Evolutionary conservation across 2,329 filamentous ascomycete genomes (phyloP).

Genomic region (Fonsecaea pugnacius): DNA sequence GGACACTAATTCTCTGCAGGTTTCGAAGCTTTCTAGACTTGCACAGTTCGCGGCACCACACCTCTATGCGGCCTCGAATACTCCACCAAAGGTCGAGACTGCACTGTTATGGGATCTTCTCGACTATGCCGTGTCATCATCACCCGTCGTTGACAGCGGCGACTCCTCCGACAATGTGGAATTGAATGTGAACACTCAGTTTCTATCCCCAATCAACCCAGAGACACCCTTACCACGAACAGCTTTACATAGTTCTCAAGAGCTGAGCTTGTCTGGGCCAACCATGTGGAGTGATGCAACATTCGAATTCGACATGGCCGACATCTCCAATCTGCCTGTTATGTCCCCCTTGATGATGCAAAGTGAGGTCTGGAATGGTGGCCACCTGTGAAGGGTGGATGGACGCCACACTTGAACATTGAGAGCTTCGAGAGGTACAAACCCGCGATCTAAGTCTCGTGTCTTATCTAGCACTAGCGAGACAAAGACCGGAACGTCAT

Average conservation of each 20-base stretch:
- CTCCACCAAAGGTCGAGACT: slow-evolving; percentile 31
- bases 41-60: slow-evolving; percentile 20
- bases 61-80: slow-evolving; percentile 7
- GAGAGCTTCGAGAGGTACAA: not conserved
- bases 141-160: slow-evolving; percentile 18
- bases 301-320: slow-evolving; percentile 30
- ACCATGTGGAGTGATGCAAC: slow-evolving; percentile 27
- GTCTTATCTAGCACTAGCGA: not conserved
- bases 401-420: not conserved
- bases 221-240: slow-evolving; percentile 12
- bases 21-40: slow-evolving; percentile 24
- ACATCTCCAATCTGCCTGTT: slow-evolving; percentile 28
- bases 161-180: slow-evolving; percentile 29
- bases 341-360: slow-evolving; percentile 23
- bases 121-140: slow-evolving; percentile 34
- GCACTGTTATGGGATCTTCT: slow-evolving; percentile 34
- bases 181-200: slow-evolving; percentile 33
- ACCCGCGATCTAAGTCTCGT: not conserved
- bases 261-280: not conserved
- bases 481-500: not conserved
- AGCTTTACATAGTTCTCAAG: not conserved
- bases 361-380: slow-evolving; percentile 23
- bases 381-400: slow-evolving; percentile 21
- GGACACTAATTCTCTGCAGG: slow-evolving; percentile 10
- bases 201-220: slow-evolving; percentile 30